A percentile compares a stretch with the other conserved stretches of the same genome.
These are phyloP conservation scores for Lepiota subincarnata DNA, from an alignment of 768 basidiomycete genomes.

Conservation along the genomic window DNA sequence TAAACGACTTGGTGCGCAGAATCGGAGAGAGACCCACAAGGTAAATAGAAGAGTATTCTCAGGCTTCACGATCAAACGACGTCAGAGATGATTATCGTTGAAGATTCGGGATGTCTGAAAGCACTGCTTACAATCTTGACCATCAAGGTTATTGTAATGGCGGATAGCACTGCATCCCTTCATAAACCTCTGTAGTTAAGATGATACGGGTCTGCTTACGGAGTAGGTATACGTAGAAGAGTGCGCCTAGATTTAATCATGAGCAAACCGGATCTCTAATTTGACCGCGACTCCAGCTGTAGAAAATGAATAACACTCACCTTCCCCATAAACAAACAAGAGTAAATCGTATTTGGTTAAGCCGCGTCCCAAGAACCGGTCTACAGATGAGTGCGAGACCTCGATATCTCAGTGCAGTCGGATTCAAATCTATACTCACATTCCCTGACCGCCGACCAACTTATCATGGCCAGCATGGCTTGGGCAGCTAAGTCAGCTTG, in stretches of 20 bases:
- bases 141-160: too few relatives aligned
- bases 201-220: background rate
- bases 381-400: too few relatives aligned
- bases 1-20: too few relatives aligned
- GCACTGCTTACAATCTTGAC: too few relatives aligned
- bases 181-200: background rate
- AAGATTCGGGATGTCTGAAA: too few relatives aligned
- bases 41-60: too few relatives aligned
- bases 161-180: too few relatives aligned
- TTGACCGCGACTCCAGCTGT: background rate
- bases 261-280: background rate
- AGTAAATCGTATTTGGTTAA: background rate
- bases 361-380: too few relatives aligned
- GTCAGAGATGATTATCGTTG: too few relatives aligned
- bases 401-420: background rate
- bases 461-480: background rate
- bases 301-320: background rate
- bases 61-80: too few relatives aligned
- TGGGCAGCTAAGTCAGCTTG: background rate
- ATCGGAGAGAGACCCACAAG: too few relatives aligned
- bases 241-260: background rate
- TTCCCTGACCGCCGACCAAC: background rate
- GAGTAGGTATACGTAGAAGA: constrained; percentile 1
- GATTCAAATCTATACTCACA: background rate
- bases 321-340: background rate